phyloP scores from a whole-genome alignment of 176 grass and related monocot genomes.

The Secale cereale region DNA sequence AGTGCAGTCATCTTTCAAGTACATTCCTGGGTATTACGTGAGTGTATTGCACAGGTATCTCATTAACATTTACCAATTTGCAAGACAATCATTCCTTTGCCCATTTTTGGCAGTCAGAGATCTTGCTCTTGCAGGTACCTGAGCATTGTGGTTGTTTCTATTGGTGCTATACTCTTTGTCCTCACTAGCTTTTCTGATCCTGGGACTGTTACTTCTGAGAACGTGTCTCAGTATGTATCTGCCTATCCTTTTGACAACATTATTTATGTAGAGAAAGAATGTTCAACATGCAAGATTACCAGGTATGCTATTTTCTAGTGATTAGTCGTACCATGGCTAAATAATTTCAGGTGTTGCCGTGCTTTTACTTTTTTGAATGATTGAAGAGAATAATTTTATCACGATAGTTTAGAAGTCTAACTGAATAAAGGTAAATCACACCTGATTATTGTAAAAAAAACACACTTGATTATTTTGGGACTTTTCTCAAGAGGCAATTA shows the following conservation, averaged over 20 bases:
- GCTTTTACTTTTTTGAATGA: neutral
- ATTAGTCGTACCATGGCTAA: conserved; percentile 3
- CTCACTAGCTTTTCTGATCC: conserved; percentile 99
- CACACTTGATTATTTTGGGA: neutral
- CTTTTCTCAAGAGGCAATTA: neutral
- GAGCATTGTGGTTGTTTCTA: conserved; percentile 52
- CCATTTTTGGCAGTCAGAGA: neutral
- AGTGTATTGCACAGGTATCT: conserved; percentile 82
- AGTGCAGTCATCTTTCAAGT: conserved; percentile 82
- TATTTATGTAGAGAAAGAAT: conserved; percentile 88
- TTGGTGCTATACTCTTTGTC: conserved; percentile 80
- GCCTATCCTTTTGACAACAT: conserved; percentile 84
- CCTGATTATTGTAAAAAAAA: neutral
- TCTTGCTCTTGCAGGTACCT: conserved; percentile 59
- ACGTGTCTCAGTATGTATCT: conserved; percentile 76
- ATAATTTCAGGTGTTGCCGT: neutral
- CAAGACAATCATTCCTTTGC: neutral
- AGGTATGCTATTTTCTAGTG: conserved; percentile 39
- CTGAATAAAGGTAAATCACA: neutral
- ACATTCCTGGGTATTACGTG: conserved; percentile 96
- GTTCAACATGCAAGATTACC: conserved; percentile 93
- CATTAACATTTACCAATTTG: conserved; percentile 22
- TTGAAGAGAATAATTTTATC: neutral
- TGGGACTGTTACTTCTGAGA: conserved; percentile 80
- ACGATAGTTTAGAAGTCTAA: neutral